Percentiles rank a stretch among this genome's conserved stretches.
phyloP scores from a whole-genome alignment of 2,329 filamentous ascomycete species.

The Furcasterigmium sp. region DNA sequence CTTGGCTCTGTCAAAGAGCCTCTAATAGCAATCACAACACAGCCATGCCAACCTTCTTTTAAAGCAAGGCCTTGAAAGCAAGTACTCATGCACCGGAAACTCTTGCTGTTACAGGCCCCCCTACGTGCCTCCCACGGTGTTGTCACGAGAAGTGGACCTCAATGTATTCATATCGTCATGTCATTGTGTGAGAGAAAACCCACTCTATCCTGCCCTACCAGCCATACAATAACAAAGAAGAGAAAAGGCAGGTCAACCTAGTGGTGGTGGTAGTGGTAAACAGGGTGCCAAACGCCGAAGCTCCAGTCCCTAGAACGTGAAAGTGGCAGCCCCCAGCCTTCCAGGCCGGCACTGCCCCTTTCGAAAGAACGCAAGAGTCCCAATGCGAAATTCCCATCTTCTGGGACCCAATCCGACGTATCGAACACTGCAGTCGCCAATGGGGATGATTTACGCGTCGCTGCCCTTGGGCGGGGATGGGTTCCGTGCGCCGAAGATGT shows the following conservation, averaged over 20 bases:
- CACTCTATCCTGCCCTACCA: neutral
- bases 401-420: too few species aligned
- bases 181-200: neutral
- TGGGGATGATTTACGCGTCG: too few species aligned
- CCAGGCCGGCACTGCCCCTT: neutral
- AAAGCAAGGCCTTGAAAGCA: too few species aligned
- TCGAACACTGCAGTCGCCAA: too few species aligned
- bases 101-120: too few species aligned
- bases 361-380: conserved; percentile 1
- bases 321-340: conserved; percentile 5
- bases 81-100: too few species aligned
- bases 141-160: neutral
- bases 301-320: conserved; percentile 6
- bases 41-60: too few species aligned
- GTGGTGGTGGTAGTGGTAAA: too few species aligned
- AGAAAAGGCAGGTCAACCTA: neutral
- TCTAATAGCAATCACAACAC: too few species aligned
- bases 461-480: conserved; percentile 8
- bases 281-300: neutral
- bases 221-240: neutral
- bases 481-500: conserved; percentile 20
- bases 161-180: neutral
- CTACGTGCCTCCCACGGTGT: too few species aligned
- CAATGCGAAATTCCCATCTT: neutral
- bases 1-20: too few species aligned